These are phyloP conservation scores for Vaccinium vitisidaea DNA, from an alignment of 148 eudicot genomes.

Conservation along the genomic window DNA sequence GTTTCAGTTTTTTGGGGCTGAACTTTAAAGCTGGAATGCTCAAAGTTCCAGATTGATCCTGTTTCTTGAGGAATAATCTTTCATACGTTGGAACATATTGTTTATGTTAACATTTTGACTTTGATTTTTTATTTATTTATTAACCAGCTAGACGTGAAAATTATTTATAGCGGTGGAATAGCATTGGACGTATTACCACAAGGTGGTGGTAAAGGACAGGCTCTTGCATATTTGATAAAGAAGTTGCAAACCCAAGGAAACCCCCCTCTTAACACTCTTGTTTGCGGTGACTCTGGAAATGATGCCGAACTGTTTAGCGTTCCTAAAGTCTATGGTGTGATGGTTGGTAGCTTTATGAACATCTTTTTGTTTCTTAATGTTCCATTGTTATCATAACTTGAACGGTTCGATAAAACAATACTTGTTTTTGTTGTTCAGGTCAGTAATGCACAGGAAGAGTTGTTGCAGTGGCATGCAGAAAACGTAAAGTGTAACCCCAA, in stretches of 20 bases:
- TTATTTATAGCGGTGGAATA: neutral
- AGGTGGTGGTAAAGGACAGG: slow-evolving; percentile 7
- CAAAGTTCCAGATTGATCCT: neutral
- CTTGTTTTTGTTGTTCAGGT: slow-evolving; percentile 10
- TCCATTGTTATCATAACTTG: neutral
- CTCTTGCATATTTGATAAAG: slow-evolving; percentile 4
- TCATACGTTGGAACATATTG: neutral
- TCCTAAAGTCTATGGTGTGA: slow-evolving; percentile 3
- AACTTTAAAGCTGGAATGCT: neutral
- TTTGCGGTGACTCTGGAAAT: slow-evolving; percentile 3
- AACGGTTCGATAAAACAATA: neutral
- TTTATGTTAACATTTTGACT: neutral
- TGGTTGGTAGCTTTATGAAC: neutral
- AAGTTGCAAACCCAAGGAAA: neutral
- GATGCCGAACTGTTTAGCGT: neutral
- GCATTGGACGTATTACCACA: neutral
- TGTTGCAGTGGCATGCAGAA: slow-evolving; percentile 7
- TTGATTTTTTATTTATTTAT: neutral
- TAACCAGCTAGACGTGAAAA: slow-evolving; percentile 1
- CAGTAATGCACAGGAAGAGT: slow-evolving; percentile 6
- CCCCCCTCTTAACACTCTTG: neutral
- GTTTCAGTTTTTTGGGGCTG: slow-evolving; percentile 1
- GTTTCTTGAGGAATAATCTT: neutral
- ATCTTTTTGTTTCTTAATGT: neutral
- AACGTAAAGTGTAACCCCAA: neutral